Conservation (phyloP, 2,329 filamentous ascomycete genomes). For the Arthroderma sp. region DNA sequence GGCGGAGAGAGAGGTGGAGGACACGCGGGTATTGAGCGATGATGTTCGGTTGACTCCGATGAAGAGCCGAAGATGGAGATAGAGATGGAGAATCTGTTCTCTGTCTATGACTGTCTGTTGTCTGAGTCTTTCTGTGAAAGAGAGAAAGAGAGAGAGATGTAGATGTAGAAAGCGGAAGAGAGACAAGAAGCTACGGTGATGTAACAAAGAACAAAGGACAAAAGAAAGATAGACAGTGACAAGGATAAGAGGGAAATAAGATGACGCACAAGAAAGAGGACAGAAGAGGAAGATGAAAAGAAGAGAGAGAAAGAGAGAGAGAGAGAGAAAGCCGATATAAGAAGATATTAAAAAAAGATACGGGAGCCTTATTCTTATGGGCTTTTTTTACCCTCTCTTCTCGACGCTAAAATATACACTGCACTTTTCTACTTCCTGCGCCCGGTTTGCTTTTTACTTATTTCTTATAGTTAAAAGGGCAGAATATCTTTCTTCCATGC, state of each 20-base stretch:
- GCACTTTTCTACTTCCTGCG: too few species aligned
- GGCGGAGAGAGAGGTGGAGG: conserved; percentile 13
- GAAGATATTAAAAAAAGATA: background rate
- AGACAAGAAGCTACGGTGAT: conserved; percentile 8
- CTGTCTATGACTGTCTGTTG: background rate
- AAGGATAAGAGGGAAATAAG: background rate
- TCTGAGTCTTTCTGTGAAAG: background rate
- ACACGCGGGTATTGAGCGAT: background rate
- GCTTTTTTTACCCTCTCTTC: too few species aligned
- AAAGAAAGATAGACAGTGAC: conserved; percentile 1
- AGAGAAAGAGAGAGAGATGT: too few species aligned
- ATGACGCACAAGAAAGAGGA: background rate
- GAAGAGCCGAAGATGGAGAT: conserved; percentile 18
- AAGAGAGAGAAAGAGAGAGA: background rate
- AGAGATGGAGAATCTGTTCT: background rate
- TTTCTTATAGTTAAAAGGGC: too few species aligned
- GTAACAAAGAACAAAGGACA: conserved; percentile 8
- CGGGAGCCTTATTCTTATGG: background rate
- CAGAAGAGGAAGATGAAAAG: background rate
- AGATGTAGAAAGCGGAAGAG: background rate
- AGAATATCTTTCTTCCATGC: too few species aligned
- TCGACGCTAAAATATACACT: too few species aligned
- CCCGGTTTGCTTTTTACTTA: too few species aligned
- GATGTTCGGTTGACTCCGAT: background rate
- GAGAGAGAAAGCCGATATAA: background rate